phyloP scores from a whole-genome alignment of 2,329 filamentous ascomycete species.

The Macrophomina tecta region DNA sequence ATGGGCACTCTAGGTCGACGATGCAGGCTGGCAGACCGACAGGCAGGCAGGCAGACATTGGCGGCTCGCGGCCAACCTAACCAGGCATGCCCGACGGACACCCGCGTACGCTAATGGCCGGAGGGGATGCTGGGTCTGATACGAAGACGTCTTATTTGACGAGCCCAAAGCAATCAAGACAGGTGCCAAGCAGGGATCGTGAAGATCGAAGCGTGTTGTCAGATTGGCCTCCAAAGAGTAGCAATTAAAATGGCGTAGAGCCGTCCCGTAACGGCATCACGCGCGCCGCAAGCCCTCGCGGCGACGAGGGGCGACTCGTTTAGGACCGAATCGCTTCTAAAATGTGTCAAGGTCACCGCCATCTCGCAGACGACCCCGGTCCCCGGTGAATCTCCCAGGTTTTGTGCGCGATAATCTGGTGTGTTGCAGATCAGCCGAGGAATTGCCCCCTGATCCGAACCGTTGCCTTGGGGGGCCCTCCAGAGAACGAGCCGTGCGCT shows the following conservation, averaged over 20 bases:
- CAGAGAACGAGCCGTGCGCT: conserved; percentile 23
- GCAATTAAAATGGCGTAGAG: conserved; percentile 23
- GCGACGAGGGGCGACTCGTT: conserved; percentile 21
- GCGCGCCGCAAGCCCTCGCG: conserved; percentile 5
- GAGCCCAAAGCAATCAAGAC: conserved; percentile 15
- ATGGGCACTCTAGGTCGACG: not conserved
- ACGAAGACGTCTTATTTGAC: conserved; percentile 15
- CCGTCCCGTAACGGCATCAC: conserved; percentile 20
- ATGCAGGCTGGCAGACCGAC: not conserved
- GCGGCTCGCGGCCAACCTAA: not conserved
- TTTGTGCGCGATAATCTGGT: conserved; percentile 28
- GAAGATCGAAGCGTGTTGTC: conserved; percentile 22
- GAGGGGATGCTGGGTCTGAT: conserved; percentile 5
- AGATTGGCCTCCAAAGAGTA: conserved; percentile 21
- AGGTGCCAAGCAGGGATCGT: conserved; percentile 3
- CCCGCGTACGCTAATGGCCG: conserved; percentile 17
- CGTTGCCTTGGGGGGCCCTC: conserved; percentile 20
- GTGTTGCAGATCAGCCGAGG: conserved; percentile 29
- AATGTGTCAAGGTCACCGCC: conserved; percentile 28
- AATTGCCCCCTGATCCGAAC: conserved; percentile 28
- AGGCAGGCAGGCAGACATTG: not conserved
- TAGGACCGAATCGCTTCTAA: conserved; percentile 26
- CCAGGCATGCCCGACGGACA: not conserved
- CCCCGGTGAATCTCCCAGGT: conserved; percentile 29
- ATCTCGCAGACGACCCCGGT: conserved; percentile 26